Percentiles rank a stretch among this genome's conserved stretches.
These are phyloP conservation scores for Backusella psychrophila DNA, from an alignment of 192 early-diverging fungal genomes.

Conservation along the genomic window DNA sequence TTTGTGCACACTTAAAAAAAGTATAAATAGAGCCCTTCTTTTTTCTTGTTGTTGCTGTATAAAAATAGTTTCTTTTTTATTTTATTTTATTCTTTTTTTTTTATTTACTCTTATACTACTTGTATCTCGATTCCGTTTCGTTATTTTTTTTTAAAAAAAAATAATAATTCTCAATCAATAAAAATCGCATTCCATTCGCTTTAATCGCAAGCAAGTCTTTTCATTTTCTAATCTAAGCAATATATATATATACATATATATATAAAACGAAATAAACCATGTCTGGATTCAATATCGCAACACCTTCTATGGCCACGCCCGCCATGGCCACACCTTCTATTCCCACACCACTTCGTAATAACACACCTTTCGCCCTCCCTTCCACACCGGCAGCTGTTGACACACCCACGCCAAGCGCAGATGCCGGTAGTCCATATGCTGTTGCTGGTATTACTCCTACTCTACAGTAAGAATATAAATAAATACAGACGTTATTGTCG, in stretches of 20 bases:
- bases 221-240: neutral
- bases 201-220: neutral
- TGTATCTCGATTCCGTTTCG: neutral
- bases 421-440: conserved; percentile 35
- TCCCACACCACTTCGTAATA: conserved; percentile 23
- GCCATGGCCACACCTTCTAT: conserved; percentile 36
- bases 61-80: neutral
- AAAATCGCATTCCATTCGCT: neutral
- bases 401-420: conserved; percentile 37
- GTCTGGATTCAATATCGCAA: conserved; percentile 41
- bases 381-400: conserved; percentile 39
- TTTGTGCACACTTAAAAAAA: neutral
- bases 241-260: neutral
- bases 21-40: neutral
- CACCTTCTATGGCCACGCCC: conserved; percentile 31
- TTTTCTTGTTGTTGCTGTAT: neutral
- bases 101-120: neutral
- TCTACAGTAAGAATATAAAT: conserved; percentile 52
- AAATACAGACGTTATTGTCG: neutral
- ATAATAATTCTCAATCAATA: neutral
- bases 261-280: neutral
- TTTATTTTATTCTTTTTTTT: neutral
- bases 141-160: neutral
- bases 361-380: conserved; percentile 36
- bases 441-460: conserved; percentile 58